phyloP scores from a whole-genome alignment of 2,329 filamentous ascomycete genomes.

The Raffaelea arxii region DNA sequence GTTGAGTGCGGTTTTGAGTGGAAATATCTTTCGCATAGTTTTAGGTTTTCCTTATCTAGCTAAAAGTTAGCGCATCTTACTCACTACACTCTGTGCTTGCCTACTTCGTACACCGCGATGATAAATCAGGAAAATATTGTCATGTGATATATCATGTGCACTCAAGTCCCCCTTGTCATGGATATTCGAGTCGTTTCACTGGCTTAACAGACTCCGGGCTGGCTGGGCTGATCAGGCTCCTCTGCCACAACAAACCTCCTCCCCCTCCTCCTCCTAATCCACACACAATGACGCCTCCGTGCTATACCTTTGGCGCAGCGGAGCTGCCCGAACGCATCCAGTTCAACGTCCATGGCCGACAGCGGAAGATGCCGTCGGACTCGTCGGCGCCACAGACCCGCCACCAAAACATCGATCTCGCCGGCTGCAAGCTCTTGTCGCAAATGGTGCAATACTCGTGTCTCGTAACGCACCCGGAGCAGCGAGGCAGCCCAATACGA shows the following conservation, averaged over 20 bases:
- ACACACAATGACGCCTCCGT: constrained; percentile 47
- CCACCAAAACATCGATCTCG: constrained; percentile 34
- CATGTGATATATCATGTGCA: too few species aligned
- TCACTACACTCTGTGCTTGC: too few species aligned
- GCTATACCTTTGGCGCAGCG: constrained; percentile 41
- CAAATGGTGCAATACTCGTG: constrained; percentile 52
- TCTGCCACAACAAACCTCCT: not conserved
- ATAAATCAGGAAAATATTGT: too few species aligned
- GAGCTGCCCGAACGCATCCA: constrained; percentile 42
- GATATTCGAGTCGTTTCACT: too few species aligned
- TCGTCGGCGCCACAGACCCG: not conserved
- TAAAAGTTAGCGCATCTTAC: too few species aligned
- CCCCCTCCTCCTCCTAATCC: not conserved
- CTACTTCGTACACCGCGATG: too few species aligned
- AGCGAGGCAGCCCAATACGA: constrained; percentile 34
- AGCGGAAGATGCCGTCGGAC: constrained; percentile 35
- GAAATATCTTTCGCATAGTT: too few species aligned
- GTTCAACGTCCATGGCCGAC: constrained; percentile 34
- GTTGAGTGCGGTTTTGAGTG: too few species aligned
- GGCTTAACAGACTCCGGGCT: too few species aligned
- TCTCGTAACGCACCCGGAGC: constrained; percentile 37
- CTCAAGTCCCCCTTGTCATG: too few species aligned
- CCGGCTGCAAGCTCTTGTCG: constrained; percentile 43
- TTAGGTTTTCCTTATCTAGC: too few species aligned
- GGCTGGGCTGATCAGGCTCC: not conserved